phyloP scores from a whole-genome alignment of 805 yeast genomes.

The Isabelozyma rhagii region DNA sequence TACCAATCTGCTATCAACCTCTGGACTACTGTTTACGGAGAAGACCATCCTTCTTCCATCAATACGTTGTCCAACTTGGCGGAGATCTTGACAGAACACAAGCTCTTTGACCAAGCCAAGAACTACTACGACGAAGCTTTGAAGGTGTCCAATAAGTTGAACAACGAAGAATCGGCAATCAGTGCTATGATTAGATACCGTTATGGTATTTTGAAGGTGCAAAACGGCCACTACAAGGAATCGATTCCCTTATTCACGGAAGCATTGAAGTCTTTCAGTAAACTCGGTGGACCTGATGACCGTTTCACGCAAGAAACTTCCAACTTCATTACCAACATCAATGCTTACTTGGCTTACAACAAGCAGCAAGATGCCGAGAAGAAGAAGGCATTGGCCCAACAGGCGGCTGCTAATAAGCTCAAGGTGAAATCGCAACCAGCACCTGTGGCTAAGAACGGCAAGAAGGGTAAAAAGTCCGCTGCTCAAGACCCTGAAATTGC shows the following conservation, averaged over 20 bases:
- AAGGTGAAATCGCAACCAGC: constrained; percentile 14
- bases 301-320: constrained; percentile 63
- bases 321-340: constrained; percentile 60
- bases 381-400: constrained; percentile 16
- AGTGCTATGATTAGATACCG: constrained; percentile 69
- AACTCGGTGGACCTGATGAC: constrained; percentile 65
- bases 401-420: constrained; percentile 20
- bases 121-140: constrained; percentile 53
- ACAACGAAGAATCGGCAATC: constrained; percentile 59
- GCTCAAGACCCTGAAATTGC: constrained; percentile 54
- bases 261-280: constrained; percentile 56
- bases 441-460: constrained; percentile 9
- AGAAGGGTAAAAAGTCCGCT: constrained; percentile 13
- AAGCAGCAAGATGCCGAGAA: constrained; percentile 35
- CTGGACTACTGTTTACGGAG: constrained; percentile 58
- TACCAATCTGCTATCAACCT: constrained; percentile 57
- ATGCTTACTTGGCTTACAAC: constrained; percentile 44
- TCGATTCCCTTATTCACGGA: constrained; percentile 55
- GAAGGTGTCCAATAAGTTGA: constrained; percentile 45
- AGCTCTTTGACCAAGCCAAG: constrained; percentile 46
- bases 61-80: constrained; percentile 63
- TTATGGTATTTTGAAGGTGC: constrained; percentile 45
- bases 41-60: constrained; percentile 66
- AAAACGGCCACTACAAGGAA: constrained; percentile 47
- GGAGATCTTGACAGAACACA: constrained; percentile 49